phyloP scores from a whole-genome alignment of 305 asterid genomes.

The Ilex paraguariensis region DNA sequence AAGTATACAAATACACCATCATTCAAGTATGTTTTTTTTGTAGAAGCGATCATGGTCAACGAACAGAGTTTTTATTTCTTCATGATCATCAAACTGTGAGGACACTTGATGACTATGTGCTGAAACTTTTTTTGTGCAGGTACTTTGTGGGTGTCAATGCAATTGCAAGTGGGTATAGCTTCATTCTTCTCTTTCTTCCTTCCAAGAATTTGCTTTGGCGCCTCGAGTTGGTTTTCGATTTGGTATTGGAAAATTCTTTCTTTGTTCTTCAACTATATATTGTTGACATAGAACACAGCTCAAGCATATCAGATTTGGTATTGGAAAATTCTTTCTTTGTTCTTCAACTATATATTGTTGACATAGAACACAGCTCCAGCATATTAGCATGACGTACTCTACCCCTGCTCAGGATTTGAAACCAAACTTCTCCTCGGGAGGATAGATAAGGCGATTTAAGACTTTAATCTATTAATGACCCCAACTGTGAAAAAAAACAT shows the following conservation, averaged over 20 bases:
- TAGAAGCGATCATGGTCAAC: not conserved
- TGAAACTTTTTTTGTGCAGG: conserved; percentile 29
- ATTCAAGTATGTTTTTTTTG: conserved; percentile 44
- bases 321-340: not conserved
- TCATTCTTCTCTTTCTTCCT: conserved; percentile 52
- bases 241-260: conserved; percentile 30
- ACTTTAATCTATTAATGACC: no score
- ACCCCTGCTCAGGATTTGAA: no score
- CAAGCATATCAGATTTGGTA: conserved; percentile 59
- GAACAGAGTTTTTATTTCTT: not conserved
- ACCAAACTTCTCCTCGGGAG: no score
- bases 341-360: no score
- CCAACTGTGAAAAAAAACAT: no score
- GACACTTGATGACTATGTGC: not conserved
- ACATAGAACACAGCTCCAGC: no score
- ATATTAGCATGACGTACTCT: no score
- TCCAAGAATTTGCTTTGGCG: conserved; percentile 38
- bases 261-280: no score
- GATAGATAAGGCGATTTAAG: no score
- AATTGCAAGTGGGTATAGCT: conserved; percentile 51
- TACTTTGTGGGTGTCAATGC: conserved; percentile 63
- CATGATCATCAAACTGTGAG: not conserved
- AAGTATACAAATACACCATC: conserved; percentile 65
- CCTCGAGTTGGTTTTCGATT: conserved; percentile 51
- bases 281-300: no score